Evolutionary conservation across 163 green algal genomes (phyloP).

Genomic region (Volvox carteri): DNA sequence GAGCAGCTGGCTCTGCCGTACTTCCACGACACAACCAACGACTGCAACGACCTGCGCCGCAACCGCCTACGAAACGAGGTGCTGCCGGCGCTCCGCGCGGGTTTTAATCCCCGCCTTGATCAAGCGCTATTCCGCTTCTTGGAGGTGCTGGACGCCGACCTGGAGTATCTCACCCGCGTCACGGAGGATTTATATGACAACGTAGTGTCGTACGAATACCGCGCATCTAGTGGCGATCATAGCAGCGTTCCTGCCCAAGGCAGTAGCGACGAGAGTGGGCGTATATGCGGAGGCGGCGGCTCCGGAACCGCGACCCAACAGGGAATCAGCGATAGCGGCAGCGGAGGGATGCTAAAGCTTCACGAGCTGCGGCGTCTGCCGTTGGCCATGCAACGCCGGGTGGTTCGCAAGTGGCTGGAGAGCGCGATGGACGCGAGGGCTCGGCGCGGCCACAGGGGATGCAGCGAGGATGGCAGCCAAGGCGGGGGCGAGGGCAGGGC

Average conservation of each 20-base stretch:
- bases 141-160: slow-evolving; percentile 56
- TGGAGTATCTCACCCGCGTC: slow-evolving; percentile 23
- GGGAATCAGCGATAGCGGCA: not conserved
- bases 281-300: not conserved
- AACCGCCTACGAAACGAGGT: slow-evolving; percentile 63
- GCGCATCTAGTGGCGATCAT: not conserved
- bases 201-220: not conserved
- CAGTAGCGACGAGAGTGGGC: not conserved
- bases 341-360: not conserved
- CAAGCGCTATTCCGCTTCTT: slow-evolving; percentile 39
- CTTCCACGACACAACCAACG: slow-evolving; percentile 72
- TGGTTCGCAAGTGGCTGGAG: slow-evolving; percentile 50
- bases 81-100: slow-evolving; percentile 31
- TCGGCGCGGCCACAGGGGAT: not conserved
- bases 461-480: slow-evolving; percentile 6
- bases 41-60: slow-evolving; percentile 54
- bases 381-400: slow-evolving; percentile 52
- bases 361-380: not conserved
- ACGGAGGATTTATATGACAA: not conserved
- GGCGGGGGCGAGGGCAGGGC: not conserved
- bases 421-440: not conserved
- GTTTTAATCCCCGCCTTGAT: slow-evolving; percentile 55
- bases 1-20: slow-evolving; percentile 31
- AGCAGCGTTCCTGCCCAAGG: not conserved
- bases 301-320: too few species aligned